phyloP scores from a whole-genome alignment of 768 basidiomycete genomes.

The Asterophora parasitica region DNA sequence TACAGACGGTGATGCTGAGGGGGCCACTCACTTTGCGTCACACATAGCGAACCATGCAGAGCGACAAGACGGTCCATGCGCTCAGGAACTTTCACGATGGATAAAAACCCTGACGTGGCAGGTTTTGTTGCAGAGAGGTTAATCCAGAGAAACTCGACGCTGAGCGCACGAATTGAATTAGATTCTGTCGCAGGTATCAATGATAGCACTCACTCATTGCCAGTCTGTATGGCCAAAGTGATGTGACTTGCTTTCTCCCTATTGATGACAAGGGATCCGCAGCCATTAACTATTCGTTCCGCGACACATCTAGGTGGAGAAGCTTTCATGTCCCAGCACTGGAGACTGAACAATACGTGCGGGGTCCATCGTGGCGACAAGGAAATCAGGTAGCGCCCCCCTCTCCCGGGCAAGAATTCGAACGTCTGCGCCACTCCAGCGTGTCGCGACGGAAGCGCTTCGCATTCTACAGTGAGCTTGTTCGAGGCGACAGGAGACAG shows the following conservation, averaged over 20 bases:
- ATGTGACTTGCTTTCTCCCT: slow-evolving; percentile 27
- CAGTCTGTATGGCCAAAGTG: slow-evolving; percentile 38
- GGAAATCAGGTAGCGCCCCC: slow-evolving; percentile 43
- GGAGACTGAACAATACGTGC: slow-evolving; percentile 31
- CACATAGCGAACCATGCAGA: slow-evolving; percentile 32
- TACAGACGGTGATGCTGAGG: slow-evolving; percentile 23
- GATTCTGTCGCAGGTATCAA: not conserved
- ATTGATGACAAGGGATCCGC: slow-evolving; percentile 46
- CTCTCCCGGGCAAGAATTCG: slow-evolving; percentile 41
- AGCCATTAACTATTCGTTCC: slow-evolving; percentile 27
- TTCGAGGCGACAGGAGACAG: slow-evolving; percentile 28
- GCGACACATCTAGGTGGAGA: slow-evolving; percentile 38
- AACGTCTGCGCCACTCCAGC: slow-evolving; percentile 35
- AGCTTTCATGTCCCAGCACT: slow-evolving; percentile 52
- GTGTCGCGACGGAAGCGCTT: slow-evolving; percentile 19
- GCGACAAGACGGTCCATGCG: slow-evolving; percentile 25
- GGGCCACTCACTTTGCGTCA: slow-evolving; percentile 26
- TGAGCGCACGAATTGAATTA: slow-evolving; percentile 14
- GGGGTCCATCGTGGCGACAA: slow-evolving; percentile 24
- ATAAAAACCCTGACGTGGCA: slow-evolving; percentile 33
- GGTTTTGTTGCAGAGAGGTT: slow-evolving; percentile 30
- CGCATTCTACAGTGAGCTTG: slow-evolving; percentile 18
- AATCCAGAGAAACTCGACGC: slow-evolving; percentile 40
- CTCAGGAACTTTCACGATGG: slow-evolving; percentile 24
- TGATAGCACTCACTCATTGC: slow-evolving; percentile 29